A percentile compares a stretch with the other conserved stretches of the same genome.
phyloP scores from a whole-genome alignment of 1,284 basidiomycete species.

The Puccinia hordei region DNA sequence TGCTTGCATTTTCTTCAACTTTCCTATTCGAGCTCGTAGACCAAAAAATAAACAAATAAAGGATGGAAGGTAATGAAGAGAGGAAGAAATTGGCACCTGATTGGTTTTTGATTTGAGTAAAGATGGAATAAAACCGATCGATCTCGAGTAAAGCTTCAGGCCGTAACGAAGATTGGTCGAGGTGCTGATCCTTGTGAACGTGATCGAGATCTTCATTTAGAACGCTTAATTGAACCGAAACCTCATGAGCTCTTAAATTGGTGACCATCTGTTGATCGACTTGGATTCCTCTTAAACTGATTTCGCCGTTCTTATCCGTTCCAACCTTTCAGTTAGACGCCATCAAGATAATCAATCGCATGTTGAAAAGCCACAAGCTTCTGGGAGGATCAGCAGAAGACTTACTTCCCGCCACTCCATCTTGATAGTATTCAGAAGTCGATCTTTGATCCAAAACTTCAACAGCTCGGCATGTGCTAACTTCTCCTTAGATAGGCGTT shows the following conservation, averaged over 20 bases:
- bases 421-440: conserved; percentile 13
- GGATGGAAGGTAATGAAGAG: background rate
- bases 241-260: conserved; percentile 13
- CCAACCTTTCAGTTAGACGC: background rate
- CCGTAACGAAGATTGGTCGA: background rate
- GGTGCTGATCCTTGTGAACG: background rate
- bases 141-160: conserved; percentile 2
- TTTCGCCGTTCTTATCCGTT: background rate
- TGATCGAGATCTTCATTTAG: background rate
- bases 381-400: too few relatives aligned
- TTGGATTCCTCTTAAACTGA: conserved; percentile 14
- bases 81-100: background rate
- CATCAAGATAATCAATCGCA: background rate
- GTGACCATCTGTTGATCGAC: conserved; percentile 9
- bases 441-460: conserved; percentile 19
- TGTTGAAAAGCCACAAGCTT: background rate
- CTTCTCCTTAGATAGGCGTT: background rate
- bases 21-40: background rate
- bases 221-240: conserved; percentile 5
- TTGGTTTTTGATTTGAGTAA: conserved; percentile 1
- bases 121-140: conserved; percentile 13
- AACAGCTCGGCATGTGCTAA: conserved; percentile 1
- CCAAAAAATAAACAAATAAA: too few relatives aligned
- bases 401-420: conserved; percentile 29
- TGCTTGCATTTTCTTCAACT: background rate